Evolutionary conservation across 1,284 basidiomycete genomes (phyloP), one percentile per base, ranked within the genome.

Genomic region (Sporisorium scitamineum): DNA sequence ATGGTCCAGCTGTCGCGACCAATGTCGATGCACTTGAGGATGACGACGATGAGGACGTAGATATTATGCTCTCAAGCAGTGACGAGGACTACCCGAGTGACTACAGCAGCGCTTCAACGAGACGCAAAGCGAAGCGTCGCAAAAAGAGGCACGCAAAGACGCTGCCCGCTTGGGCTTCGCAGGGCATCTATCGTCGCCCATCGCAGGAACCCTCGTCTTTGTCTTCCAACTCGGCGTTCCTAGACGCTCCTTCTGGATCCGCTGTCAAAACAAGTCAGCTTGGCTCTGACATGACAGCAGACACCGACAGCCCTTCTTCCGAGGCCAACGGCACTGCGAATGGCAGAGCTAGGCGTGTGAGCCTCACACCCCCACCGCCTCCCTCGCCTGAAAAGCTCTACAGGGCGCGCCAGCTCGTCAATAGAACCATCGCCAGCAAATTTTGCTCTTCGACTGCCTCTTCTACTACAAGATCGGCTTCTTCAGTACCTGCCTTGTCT

Each of bases 371-470:
- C 7, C 71, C 71, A 13, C 71, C 71, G 1, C 52, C 55, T 8
- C 54, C 55, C 6, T 74, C 66, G 8, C 54, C 58, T 0, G 76
- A 62, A 31, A 68, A 65, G 63, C 66, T 70, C 2, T 44, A 48
- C 20, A 61, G 60, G 52, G 76, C 76, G 5, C 66, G 66, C 52
- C 54, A 74, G 13, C 63, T 75, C 2, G 76, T 76, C 8, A 47
- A 54, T 22, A 50, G 52, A 9, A 67, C 65, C 27, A 66, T 78
- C n/a, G 55, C 42, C 5, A 60, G 50, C 54, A 64, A 58, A 13
- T 52, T 63, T 18, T 18, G 54, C 39, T 34, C 24, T 18, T 27
- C 58, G 20, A 27, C 34, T 26, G 10, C 53, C n/a, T n/a, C n/a
- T 4, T 37, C 55, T 11, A 41, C 61, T 24, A 29, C 54, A 13